These are phyloP conservation scores for Tuber umbilicatum DNA, from an alignment of 495 filamentous ascomycete species.

Conservation along the genomic window DNA sequence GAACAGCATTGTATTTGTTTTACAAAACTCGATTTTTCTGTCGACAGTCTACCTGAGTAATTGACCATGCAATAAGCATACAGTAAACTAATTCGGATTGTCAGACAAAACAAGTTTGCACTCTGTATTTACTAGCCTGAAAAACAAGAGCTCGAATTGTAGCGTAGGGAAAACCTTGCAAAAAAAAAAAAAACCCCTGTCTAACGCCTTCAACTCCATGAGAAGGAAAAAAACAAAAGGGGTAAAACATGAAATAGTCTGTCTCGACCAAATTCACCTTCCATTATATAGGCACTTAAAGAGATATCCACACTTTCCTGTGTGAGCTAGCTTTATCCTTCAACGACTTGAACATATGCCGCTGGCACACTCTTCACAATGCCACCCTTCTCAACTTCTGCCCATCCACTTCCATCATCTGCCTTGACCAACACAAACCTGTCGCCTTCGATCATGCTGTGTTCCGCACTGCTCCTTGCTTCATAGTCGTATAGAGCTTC, in stretches of 20 bases:
- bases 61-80: no score
- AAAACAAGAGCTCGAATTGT: not conserved
- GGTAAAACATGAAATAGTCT: not conserved
- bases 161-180: not conserved
- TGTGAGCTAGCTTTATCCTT: constrained; percentile 8
- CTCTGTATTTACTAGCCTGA: not conserved
- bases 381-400: constrained; percentile 89
- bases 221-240: not conserved
- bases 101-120: not conserved
- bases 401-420: constrained; percentile 91
- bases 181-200: not conserved
- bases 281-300: not conserved
- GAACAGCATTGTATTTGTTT: not conserved
- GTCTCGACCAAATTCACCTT: not conserved
- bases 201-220: not conserved
- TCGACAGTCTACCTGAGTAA: not conserved
- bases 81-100: not conserved
- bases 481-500: constrained; percentile 89
- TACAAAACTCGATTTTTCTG: not conserved
- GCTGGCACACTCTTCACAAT: constrained; percentile 86
- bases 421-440: constrained; percentile 77
- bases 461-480: constrained; percentile 77
- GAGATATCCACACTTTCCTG: not conserved
- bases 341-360: constrained; percentile 79
- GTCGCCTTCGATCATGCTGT: constrained; percentile 85